Evolutionary conservation across 2,329 filamentous ascomycete species (phyloP).

Genomic region (Neoascochyta sp.): DNA sequence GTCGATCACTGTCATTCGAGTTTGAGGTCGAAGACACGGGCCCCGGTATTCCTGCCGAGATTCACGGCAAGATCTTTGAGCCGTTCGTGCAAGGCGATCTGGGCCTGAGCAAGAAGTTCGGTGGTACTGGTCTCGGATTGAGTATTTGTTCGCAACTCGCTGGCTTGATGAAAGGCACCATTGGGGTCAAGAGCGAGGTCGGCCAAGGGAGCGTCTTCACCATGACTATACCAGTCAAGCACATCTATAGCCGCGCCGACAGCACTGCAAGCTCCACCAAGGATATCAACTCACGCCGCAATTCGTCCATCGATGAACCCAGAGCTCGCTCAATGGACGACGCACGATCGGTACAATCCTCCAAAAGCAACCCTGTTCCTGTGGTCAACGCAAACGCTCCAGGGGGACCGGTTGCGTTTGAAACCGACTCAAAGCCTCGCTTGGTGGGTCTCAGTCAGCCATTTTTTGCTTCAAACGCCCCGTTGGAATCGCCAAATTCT

Average conservation of each 20-base stretch:
- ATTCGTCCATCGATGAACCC: conserved; percentile 25
- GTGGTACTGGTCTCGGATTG: conserved; percentile 80
- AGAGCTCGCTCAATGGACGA: conserved; percentile 27
- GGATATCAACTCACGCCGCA: conserved; percentile 26
- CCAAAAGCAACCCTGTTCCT: conserved; percentile 20
- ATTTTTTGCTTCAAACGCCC: conserved; percentile 61
- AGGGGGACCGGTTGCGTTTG: conserved; percentile 42
- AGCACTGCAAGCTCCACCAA: conserved; percentile 43
- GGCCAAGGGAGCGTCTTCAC: conserved; percentile 77
- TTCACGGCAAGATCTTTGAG: conserved; percentile 84
- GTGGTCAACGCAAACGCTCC: conserved; percentile 10
- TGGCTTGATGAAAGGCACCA: conserved; percentile 74
- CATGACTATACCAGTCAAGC: conserved; percentile 76
- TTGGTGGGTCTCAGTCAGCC: conserved; percentile 79
- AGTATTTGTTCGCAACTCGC: conserved; percentile 88
- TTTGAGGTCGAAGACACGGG: conserved; percentile 88
- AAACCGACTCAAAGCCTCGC: conserved; percentile 67
- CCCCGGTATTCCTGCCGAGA: conserved; percentile 73
- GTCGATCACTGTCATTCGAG: conserved; percentile 70
- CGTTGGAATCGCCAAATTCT: conserved; percentile 53
- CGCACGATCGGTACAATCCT: conserved; percentile 24
- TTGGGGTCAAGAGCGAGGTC: conserved; percentile 66
- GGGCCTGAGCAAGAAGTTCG: conserved; percentile 82
- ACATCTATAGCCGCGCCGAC: conserved; percentile 64
- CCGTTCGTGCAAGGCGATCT: conserved; percentile 93